Percentiles rank a stretch among this genome's conserved stretches.
phyloP scores from a whole-genome alignment of 2,329 filamentous ascomycete genomes.

The Chlorencoelia australis region DNA sequence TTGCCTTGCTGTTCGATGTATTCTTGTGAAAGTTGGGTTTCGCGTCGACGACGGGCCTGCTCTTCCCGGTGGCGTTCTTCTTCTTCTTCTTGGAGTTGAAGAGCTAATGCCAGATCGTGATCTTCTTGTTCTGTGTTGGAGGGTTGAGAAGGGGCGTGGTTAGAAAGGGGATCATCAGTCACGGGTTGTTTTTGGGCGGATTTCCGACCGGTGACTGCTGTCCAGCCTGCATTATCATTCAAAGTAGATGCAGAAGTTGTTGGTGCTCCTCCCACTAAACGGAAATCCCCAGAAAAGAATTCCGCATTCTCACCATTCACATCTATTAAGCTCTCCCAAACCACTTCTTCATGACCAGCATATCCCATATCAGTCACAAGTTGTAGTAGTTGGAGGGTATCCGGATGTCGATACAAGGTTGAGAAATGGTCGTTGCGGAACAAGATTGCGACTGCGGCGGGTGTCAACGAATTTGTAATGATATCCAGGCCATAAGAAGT shows the following conservation, averaged over 20 bases:
- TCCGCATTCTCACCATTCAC: slow-evolving; percentile 74
- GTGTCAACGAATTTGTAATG: slow-evolving; percentile 57
- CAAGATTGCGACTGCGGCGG: slow-evolving; percentile 77
- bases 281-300: slow-evolving; percentile 85
- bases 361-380: slow-evolving; percentile 93
- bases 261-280: slow-evolving; percentile 57
- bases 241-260: slow-evolving; percentile 6
- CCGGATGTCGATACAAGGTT: slow-evolving; percentile 81
- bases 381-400: slow-evolving; percentile 64
- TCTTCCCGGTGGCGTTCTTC: slow-evolving; percentile 62
- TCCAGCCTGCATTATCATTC: slow-evolving; percentile 14
- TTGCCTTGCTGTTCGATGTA: slow-evolving; percentile 57
- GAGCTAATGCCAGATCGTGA: slow-evolving; percentile 71
- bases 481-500: slow-evolving; percentile 72
- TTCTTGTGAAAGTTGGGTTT: slow-evolving; percentile 58
- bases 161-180: slow-evolving; percentile 1
- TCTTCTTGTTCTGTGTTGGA: slow-evolving; percentile 59
- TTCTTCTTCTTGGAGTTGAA: slow-evolving; percentile 92
- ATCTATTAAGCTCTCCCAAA: slow-evolving; percentile 91
- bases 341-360: slow-evolving; percentile 75
- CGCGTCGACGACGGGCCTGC: slow-evolving; percentile 51
- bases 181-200: slow-evolving; percentile 6
- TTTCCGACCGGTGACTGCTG: slow-evolving; percentile 10
- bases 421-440: slow-evolving; percentile 98
- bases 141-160: slow-evolving; percentile 8